A percentile compares a stretch with the other conserved stretches of the same genome.
Evolutionary conservation across 768 basidiomycete species (phyloP).

Genomic region (Mycena sanguinolenta): DNA sequence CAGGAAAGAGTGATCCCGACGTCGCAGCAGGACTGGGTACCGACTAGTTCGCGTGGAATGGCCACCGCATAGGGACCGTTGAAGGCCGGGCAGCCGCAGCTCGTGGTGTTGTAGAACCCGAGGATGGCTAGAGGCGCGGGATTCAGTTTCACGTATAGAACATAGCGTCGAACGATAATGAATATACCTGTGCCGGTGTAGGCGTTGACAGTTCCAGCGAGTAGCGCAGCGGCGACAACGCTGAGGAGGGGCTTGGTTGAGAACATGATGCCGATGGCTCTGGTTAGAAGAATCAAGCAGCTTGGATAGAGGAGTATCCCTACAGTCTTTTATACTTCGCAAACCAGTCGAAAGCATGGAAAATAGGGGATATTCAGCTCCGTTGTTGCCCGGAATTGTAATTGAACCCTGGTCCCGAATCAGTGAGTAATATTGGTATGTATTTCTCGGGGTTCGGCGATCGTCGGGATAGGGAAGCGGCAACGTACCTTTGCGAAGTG

Average conservation of each 20-base stretch:
- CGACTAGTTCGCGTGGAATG: conserved; percentile 5
- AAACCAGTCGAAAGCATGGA: too few relatives aligned
- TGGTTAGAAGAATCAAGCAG: too few relatives aligned
- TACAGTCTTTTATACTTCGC: too few relatives aligned
- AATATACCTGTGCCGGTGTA: conserved; percentile 20
- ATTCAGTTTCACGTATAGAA: too few relatives aligned
- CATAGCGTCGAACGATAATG: neutral
- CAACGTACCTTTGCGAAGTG: too few relatives aligned
- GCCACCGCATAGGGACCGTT: conserved; percentile 20
- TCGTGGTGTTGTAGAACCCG: neutral
- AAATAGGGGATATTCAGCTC: too few relatives aligned
- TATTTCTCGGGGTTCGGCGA: too few relatives aligned
- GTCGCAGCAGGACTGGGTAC: conserved; percentile 17
- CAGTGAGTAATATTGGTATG: too few relatives aligned
- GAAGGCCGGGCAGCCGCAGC: conserved; percentile 7
- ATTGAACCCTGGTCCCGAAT: too few relatives aligned
- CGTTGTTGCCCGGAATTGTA: too few relatives aligned
- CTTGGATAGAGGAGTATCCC: too few relatives aligned
- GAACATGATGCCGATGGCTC: conserved; percentile 1
- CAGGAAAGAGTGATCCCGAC: conserved; percentile 1
- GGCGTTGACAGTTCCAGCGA: conserved; percentile 9
- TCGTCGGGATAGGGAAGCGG: too few relatives aligned
- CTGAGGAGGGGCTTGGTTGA: conserved; percentile 15
- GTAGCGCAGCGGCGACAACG: neutral
- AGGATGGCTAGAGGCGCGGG: conserved; percentile 1